Evolutionary conservation across 208 protist genomes (phyloP).

Genomic region (Wallacemonas sp.): DNA sequence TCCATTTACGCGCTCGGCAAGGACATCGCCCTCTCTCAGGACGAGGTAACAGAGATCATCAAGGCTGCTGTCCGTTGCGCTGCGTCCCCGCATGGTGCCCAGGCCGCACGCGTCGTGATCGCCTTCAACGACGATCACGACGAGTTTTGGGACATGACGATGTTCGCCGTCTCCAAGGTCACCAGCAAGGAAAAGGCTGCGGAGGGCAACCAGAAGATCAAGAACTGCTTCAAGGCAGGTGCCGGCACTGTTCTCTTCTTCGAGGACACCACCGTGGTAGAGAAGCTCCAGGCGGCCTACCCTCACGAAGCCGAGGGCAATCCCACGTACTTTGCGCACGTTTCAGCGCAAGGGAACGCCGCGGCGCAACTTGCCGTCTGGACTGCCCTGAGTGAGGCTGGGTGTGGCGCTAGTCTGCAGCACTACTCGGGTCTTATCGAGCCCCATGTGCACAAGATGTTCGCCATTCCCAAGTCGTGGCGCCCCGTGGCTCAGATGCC

Average conservation of each 20-base stretch:
- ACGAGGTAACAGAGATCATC: constrained; percentile 21
- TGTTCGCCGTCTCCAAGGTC: constrained; percentile 19
- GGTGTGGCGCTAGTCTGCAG: constrained; percentile 40
- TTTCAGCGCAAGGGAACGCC: constrained; percentile 24
- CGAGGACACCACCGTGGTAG: constrained; percentile 14
- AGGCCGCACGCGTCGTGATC: constrained; percentile 23
- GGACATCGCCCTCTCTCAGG: constrained; percentile 16
- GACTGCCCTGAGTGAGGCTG: constrained; percentile 35
- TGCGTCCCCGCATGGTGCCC: constrained; percentile 17
- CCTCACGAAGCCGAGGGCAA: background rate
- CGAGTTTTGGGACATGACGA: constrained; percentile 24
- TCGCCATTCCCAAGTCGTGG: constrained; percentile 30
- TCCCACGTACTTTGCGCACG: constrained; percentile 14
- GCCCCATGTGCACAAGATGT: constrained; percentile 15
- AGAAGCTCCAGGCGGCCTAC: constrained; percentile 14
- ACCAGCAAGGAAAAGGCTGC: background rate
- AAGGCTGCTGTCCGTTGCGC: constrained; percentile 20
- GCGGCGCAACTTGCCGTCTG: constrained; percentile 54
- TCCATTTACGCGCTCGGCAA: constrained; percentile 25
- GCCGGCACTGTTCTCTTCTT: constrained; percentile 30
- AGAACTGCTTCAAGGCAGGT: constrained; percentile 20
- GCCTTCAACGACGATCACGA: constrained; percentile 24
- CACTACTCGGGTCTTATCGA: constrained; percentile 49
- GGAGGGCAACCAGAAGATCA: constrained; percentile 12
- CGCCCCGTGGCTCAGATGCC: constrained; percentile 42